These are phyloP conservation scores for Phytophthora pseudosyringae DNA, from an alignment of 352 stramenopile species.

Conservation along the genomic window DNA sequence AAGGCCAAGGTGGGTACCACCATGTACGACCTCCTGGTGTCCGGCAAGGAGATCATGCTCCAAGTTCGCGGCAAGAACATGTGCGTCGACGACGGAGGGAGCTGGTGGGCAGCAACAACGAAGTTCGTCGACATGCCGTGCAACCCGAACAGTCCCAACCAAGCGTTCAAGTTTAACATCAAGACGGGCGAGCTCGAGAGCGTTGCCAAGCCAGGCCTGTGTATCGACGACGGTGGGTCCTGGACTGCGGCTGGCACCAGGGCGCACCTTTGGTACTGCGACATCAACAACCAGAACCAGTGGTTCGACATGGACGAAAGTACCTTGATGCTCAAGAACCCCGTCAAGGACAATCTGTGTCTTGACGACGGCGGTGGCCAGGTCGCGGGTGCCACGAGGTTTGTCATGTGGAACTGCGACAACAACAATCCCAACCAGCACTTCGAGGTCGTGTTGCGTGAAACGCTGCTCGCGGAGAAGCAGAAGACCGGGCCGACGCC, in stretches of 20 bases:
- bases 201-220: slow-evolving; percentile 31
- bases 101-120: slow-evolving; percentile 21
- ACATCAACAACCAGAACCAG: slow-evolving; percentile 36
- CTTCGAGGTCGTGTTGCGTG: slow-evolving; percentile 29
- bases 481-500: slow-evolving; percentile 21
- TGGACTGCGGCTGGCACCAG: slow-evolving; percentile 15
- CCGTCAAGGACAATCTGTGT: slow-evolving; percentile 39
- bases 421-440: slow-evolving; percentile 35
- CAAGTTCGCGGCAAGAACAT: slow-evolving; percentile 36
- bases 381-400: slow-evolving; percentile 21
- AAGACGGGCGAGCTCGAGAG: slow-evolving; percentile 28
- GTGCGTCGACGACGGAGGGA: slow-evolving; percentile 45
- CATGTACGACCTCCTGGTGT: slow-evolving; percentile 32
- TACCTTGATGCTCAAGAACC: slow-evolving; percentile 37
- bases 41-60: slow-evolving; percentile 35
- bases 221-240: slow-evolving; percentile 35
- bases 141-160: slow-evolving; percentile 38
- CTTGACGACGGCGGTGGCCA: slow-evolving; percentile 36
- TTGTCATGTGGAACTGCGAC: slow-evolving; percentile 34
- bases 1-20: slow-evolving; percentile 15
- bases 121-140: slow-evolving; percentile 34
- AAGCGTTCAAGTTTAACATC: slow-evolving; percentile 37
- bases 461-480: slow-evolving; percentile 16
- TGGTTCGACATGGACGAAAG: slow-evolving; percentile 37
- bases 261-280: slow-evolving; percentile 33